phyloP scores from a whole-genome alignment of 441 rosid species.

The Croton setiger region DNA sequence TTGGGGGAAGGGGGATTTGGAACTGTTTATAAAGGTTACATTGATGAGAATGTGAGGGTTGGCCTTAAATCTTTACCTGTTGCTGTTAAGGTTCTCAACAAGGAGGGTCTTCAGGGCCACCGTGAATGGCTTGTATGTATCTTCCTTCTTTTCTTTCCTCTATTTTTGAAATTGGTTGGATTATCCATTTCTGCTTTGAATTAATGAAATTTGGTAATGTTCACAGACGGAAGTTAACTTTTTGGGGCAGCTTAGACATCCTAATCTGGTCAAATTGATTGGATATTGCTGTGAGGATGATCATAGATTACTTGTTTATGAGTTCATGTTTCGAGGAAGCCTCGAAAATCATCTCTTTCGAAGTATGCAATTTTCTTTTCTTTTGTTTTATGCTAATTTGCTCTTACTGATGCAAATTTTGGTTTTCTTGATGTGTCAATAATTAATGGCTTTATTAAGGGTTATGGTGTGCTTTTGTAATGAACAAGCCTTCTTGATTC shows the following conservation, averaged over 20 bases:
- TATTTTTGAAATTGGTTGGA: not conserved
- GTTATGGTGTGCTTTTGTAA: not conserved
- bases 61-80: conserved; percentile 73
- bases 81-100: conserved; percentile 78
- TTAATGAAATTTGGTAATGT: not conserved
- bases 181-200: not conserved
- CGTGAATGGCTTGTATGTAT: conserved; percentile 77
- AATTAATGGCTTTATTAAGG: not conserved
- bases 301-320: conserved; percentile 72
- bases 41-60: conserved; percentile 63
- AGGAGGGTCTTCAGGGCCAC: conserved; percentile 84
- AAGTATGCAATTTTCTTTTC: conserved; percentile 38
- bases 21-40: conserved; percentile 78
- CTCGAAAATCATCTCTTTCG: conserved; percentile 80
- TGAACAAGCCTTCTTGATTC: not conserved
- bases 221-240: conserved; percentile 74
- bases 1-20: conserved; percentile 93
- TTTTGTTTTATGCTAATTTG: not conserved
- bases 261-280: conserved; percentile 72
- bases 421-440: not conserved
- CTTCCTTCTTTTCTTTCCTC: not conserved
- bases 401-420: too few species aligned
- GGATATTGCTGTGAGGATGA: conserved; percentile 88
- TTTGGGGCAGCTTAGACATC: conserved; percentile 75
- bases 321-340: conserved; percentile 82